Conservation (phyloP, 2,329 filamentous ascomycete genomes). For the Penicillium decumbens region DNA sequence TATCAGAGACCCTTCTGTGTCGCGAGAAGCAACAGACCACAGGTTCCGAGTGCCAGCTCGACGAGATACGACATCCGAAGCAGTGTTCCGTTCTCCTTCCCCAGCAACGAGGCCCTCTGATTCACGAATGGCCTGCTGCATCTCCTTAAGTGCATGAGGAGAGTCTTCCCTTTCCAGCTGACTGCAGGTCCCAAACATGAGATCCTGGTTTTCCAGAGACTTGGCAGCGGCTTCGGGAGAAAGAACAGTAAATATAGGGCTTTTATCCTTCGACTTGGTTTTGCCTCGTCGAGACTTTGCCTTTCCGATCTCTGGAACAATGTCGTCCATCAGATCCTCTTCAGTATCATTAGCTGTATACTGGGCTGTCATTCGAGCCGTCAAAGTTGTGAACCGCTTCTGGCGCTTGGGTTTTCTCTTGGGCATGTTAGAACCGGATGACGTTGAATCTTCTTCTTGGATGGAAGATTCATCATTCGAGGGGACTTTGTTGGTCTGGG, state of each 20-base stretch:
- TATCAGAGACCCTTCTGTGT: conserved; percentile 60
- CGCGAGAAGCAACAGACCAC: conserved; percentile 68
- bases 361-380: conserved; percentile 68
- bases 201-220: conserved; percentile 65
- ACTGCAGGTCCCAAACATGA: conserved; percentile 81
- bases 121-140: conserved; percentile 29
- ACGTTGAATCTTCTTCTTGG: conserved; percentile 14
- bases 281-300: conserved; percentile 23
- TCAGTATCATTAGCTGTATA: conserved; percentile 49
- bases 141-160: conserved; percentile 50
- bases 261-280: conserved; percentile 23
- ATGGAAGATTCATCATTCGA: conserved; percentile 9
- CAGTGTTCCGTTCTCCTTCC: background rate
- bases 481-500: conserved; percentile 9
- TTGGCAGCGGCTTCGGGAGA: conserved; percentile 65
- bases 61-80: conserved; percentile 14
- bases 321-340: conserved; percentile 6
- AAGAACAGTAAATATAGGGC: conserved; percentile 55
- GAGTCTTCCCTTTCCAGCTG: conserved; percentile 72
- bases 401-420: conserved; percentile 45
- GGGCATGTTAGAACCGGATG: conserved; percentile 3
- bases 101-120: conserved; percentile 25
- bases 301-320: conserved; percentile 10
- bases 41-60: conserved; percentile 45
- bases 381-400: conserved; percentile 73